Conservation (phyloP, 2,329 filamentous ascomycete species). For the Zymoseptoria brevis region DNA sequence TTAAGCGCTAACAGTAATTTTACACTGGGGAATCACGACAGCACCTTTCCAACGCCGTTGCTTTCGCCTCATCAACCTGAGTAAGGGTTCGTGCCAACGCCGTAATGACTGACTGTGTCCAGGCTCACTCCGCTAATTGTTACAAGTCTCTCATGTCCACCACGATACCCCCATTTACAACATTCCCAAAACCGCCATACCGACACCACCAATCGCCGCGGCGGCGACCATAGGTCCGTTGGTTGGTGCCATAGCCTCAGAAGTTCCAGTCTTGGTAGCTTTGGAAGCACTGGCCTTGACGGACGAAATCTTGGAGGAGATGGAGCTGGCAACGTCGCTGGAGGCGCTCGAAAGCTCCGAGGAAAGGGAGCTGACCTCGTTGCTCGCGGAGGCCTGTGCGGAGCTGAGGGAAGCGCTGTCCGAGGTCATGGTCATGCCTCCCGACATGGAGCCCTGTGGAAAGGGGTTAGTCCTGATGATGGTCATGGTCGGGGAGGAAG, state of each 20-base stretch:
- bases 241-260: constrained; percentile 6
- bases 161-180: constrained; percentile 3
- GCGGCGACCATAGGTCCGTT: constrained; percentile 12
- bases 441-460: constrained; percentile 7
- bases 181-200: constrained; percentile 11
- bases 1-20: background rate
- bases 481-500: background rate
- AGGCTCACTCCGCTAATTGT: background rate
- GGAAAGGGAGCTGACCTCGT: constrained; percentile 1
- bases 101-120: background rate
- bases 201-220: constrained; percentile 15
- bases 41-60: background rate
- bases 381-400: constrained; percentile 2
- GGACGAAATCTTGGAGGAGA: background rate
- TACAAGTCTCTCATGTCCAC: background rate
- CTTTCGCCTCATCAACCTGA: background rate
- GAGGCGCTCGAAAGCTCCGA: constrained; percentile 3
- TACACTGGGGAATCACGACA: background rate
- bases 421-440: constrained; percentile 7
- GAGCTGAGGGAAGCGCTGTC: constrained; percentile 5
- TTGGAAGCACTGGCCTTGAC: constrained; percentile 3
- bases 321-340: background rate
- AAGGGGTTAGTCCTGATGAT: background rate
- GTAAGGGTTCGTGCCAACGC: background rate
- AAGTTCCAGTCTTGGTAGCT: background rate